Evolutionary conservation across 1,284 basidiomycete genomes (phyloP).

Genomic region (Cutaneotrichosporon cutaneum): DNA sequence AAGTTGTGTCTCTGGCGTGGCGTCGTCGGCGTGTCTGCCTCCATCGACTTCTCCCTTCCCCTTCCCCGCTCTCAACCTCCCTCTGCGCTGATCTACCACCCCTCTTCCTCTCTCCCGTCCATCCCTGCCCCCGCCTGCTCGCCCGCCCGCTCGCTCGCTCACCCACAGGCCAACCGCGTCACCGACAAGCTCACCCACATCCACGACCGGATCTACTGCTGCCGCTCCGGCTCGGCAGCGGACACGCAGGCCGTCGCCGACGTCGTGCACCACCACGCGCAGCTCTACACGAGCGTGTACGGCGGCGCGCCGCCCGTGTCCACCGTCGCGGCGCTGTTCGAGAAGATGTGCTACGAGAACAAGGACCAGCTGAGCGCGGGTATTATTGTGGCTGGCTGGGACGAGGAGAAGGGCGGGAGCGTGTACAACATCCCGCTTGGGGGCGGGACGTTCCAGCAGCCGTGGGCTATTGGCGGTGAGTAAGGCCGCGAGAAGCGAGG

Average conservation of each 20-base stretch:
- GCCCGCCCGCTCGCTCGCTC: background rate
- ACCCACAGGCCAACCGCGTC: constrained; percentile 79
- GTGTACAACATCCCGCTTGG: constrained; percentile 97
- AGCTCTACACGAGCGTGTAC: constrained; percentile 68
- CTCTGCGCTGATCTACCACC: too few relatives aligned
- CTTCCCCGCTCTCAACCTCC: background rate
- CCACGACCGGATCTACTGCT: constrained; percentile 98
- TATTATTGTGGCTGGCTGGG: constrained; percentile 99
- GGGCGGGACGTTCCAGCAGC: constrained; percentile 88
- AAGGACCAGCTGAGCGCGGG: constrained; percentile 87
- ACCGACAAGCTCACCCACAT: constrained; percentile 98
- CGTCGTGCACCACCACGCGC: constrained; percentile 80
- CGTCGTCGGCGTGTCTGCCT: too few relatives aligned
- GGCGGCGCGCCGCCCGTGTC: constrained; percentile 73
- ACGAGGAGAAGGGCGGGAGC: constrained; percentile 84
- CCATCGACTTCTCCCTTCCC: background rate
- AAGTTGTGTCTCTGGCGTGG: constrained; percentile 37
- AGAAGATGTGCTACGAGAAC: constrained; percentile 89
- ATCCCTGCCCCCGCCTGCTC: background rate
- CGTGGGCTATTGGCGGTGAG: constrained; percentile 92
- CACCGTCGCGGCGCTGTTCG: constrained; percentile 79
- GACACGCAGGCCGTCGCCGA: constrained; percentile 98
- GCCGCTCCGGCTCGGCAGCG: constrained; percentile 95
- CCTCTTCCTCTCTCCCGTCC: background rate
- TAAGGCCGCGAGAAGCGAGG: too few relatives aligned